Conservation (phyloP, 2,329 filamentous ascomycete genomes). For the Trichocomaceae sp. region DNA sequence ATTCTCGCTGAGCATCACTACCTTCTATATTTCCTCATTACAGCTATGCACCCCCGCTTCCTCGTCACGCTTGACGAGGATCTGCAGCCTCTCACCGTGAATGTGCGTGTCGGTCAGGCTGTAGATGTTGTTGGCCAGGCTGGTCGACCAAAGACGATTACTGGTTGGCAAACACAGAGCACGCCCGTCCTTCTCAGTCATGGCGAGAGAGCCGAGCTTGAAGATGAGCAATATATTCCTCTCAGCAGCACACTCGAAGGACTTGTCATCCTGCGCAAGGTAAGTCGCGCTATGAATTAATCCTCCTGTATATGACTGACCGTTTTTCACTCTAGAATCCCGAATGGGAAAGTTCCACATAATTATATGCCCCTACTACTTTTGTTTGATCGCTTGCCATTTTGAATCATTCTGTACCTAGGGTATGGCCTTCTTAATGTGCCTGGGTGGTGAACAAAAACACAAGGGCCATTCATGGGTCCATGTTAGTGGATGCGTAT, state of each 20-base stretch:
- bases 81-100: slow-evolving; percentile 86
- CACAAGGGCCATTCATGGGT: neutral
- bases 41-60: slow-evolving; percentile 95
- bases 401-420: neutral
- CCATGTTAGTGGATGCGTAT: neutral
- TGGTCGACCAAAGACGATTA: slow-evolving; percentile 96
- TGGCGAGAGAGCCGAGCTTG: slow-evolving; percentile 90
- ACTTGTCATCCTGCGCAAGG: slow-evolving; percentile 93
- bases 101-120: slow-evolving; percentile 93
- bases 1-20: slow-evolving; percentile 71
- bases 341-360: slow-evolving; percentile 39
- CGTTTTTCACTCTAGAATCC: slow-evolving; percentile 34
- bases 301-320: slow-evolving; percentile 19
- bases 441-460: neutral
- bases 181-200: slow-evolving; percentile 94
- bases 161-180: slow-evolving; percentile 98
- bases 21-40: slow-evolving; percentile 93
- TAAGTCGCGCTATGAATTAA: slow-evolving; percentile 41
- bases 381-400: neutral
- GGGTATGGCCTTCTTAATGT: neutral
- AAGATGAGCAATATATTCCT: slow-evolving; percentile 95
- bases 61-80: slow-evolving; percentile 93
- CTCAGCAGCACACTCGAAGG: slow-evolving; percentile 88
- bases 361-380: slow-evolving; percentile 12
- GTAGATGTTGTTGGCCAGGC: slow-evolving; percentile 98